Evolutionary conservation across 495 filamentous ascomycete species (phyloP).

Genomic region (Aspergillus bertholletiae): DNA sequence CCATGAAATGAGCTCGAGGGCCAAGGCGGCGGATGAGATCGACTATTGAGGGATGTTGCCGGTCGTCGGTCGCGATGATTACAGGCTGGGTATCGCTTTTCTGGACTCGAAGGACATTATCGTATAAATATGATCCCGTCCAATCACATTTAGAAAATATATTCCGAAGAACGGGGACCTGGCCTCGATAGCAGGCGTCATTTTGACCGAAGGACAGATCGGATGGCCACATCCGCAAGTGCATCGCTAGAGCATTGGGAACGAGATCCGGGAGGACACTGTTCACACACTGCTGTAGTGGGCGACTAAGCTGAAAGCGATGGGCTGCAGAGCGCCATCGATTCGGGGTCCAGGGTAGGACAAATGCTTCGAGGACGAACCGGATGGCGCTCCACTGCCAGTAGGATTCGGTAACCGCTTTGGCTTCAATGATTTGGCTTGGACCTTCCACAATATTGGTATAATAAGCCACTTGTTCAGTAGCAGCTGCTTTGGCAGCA

Average conservation of each 20-base stretch:
- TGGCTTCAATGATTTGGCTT: neutral
- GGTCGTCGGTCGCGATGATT: neutral
- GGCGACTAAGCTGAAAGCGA: neutral
- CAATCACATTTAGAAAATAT: slow-evolving; percentile 1
- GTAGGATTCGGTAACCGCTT: neutral
- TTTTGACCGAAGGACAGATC: slow-evolving; percentile 3
- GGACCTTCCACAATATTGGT: neutral
- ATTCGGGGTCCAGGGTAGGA: neutral
- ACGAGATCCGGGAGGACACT: neutral
- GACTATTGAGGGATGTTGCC: neutral
- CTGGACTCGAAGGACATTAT: neutral
- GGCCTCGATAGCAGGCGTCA: neutral
- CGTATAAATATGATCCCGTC: neutral
- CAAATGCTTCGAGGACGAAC: neutral
- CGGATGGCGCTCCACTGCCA: neutral
- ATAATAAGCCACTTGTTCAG: neutral
- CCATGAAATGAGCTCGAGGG: neutral
- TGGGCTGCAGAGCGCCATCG: slow-evolving; percentile 1
- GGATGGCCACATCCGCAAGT: slow-evolving; percentile 1
- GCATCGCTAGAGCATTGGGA: neutral
- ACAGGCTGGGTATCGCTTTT: neutral
- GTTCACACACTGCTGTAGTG: neutral
- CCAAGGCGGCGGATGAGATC: neutral
- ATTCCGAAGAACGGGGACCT: neutral
- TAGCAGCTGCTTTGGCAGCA: neutral